Evolutionary conservation across 2,329 filamentous ascomycete genomes (phyloP).

Genomic region (Zelopaecilomyces penicillatus): DNA sequence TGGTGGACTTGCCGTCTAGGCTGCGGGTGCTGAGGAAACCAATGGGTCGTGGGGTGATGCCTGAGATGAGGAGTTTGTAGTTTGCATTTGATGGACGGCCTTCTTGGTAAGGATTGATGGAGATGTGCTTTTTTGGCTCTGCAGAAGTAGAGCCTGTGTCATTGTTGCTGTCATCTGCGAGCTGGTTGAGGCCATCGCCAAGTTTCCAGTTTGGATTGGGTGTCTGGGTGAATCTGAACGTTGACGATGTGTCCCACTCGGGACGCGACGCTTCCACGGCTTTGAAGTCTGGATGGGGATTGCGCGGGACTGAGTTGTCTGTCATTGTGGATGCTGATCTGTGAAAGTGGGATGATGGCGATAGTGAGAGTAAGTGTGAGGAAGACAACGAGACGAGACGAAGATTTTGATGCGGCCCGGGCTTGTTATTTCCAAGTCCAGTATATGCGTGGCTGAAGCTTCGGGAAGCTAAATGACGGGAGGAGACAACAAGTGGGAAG

Average conservation of each 20-base stretch:
- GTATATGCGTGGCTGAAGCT: neutral
- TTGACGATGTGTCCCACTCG: slow-evolving; percentile 41
- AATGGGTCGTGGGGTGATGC: slow-evolving; percentile 75
- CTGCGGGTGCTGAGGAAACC: slow-evolving; percentile 47
- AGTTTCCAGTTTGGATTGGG: slow-evolving; percentile 56
- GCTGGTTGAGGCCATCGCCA: slow-evolving; percentile 56
- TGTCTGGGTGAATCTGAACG: slow-evolving; percentile 54
- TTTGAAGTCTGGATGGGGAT: slow-evolving; percentile 70
- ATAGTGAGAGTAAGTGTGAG: too few relatives aligned
- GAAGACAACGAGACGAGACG: too few relatives aligned
- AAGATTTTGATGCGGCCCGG: too few relatives aligned
- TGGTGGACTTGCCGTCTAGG: slow-evolving; percentile 52
- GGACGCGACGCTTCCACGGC: slow-evolving; percentile 58
- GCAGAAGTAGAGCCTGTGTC: slow-evolving; percentile 10
- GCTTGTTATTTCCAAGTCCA: too few relatives aligned
- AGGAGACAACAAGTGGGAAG: too few relatives aligned
- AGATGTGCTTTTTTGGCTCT: slow-evolving; percentile 48
- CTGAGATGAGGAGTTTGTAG: slow-evolving; percentile 86
- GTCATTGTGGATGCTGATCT: too few relatives aligned
- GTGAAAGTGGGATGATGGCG: too few relatives aligned
- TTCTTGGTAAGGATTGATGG: slow-evolving; percentile 72
- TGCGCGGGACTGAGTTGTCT: slow-evolving; percentile 37
- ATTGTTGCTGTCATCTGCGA: slow-evolving; percentile 11
- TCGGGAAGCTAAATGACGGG: too few relatives aligned
- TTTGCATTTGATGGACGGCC: slow-evolving; percentile 63